These are phyloP conservation scores for Vaccinium darrowii DNA, from an alignment of 148 eudicot genomes.

Conservation along the genomic window DNA sequence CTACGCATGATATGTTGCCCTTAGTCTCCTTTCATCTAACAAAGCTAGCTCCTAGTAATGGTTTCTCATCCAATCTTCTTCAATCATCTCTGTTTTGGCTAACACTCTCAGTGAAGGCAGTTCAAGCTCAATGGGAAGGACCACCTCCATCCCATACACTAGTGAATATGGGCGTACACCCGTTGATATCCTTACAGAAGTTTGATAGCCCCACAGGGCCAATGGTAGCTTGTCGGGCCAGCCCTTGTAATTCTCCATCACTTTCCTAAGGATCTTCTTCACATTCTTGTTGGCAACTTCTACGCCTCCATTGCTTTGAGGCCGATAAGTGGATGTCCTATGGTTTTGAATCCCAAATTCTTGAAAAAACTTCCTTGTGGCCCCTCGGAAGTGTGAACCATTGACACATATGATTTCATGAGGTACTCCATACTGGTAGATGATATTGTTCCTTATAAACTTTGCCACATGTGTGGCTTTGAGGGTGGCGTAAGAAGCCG, in stretches of 20 bases:
- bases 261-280: neutral
- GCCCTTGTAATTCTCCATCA: rapidly evolving
- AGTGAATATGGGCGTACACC: neutral
- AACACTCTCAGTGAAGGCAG: neutral
- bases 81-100: neutral
- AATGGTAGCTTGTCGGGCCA: neutral
- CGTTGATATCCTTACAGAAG: neutral
- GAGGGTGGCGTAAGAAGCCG: neutral
- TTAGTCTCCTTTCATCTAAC: too few species aligned
- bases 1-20: too few species aligned
- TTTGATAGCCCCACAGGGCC: neutral
- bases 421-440: neutral
- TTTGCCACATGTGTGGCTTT: neutral
- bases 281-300: neutral
- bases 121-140: neutral
- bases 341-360: neutral
- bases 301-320: neutral
- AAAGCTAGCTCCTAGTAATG: too few species aligned
- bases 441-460: conserved; percentile 1
- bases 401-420: neutral
- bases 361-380: neutral
- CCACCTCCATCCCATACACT: neutral
- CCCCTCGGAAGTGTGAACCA: neutral
- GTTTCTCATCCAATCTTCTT: too few species aligned
- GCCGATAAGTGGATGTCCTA: neutral